phyloP scores from a whole-genome alignment of 2,329 filamentous ascomycete species.

The Diaporthe vaccinii region DNA sequence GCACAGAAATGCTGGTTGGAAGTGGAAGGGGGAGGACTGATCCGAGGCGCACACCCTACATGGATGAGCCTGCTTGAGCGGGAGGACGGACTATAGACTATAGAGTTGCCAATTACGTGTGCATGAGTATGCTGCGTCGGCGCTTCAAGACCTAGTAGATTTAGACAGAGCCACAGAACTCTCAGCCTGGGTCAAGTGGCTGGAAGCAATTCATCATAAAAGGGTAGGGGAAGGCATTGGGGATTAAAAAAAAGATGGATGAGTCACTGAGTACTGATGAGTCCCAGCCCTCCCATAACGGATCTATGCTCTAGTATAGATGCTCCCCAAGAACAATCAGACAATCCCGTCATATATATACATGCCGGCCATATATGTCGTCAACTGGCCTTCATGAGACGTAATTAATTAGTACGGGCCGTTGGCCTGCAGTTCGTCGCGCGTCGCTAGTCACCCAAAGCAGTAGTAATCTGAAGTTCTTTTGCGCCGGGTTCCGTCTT shows the following conservation, averaged over 20 bases:
- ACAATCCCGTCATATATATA: conserved; percentile 39
- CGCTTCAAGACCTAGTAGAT: background rate
- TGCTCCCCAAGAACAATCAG: conserved; percentile 55
- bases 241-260: conserved; percentile 9
- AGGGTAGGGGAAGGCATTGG: background rate
- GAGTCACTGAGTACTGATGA: conserved; percentile 26
- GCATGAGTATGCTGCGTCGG: background rate
- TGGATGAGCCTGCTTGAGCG: background rate
- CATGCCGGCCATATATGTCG: conserved; percentile 30
- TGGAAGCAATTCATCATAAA: background rate
- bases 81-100: background rate
- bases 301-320: conserved; percentile 41
- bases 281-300: conserved; percentile 30
- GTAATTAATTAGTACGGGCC: conserved; percentile 45
- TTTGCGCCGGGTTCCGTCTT: conserved; percentile 45
- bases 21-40: conserved; percentile 56
- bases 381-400: conserved; percentile 34
- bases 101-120: background rate
- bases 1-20: conserved; percentile 67
- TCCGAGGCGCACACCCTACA: background rate
- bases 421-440: conserved; percentile 30
- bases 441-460: conserved; percentile 30
- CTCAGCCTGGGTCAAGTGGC: background rate
- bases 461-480: conserved; percentile 26
- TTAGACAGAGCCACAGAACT: background rate